Conservation (phyloP, 1,139 yeast genomes). For the Zygoascus sp. region DNA sequence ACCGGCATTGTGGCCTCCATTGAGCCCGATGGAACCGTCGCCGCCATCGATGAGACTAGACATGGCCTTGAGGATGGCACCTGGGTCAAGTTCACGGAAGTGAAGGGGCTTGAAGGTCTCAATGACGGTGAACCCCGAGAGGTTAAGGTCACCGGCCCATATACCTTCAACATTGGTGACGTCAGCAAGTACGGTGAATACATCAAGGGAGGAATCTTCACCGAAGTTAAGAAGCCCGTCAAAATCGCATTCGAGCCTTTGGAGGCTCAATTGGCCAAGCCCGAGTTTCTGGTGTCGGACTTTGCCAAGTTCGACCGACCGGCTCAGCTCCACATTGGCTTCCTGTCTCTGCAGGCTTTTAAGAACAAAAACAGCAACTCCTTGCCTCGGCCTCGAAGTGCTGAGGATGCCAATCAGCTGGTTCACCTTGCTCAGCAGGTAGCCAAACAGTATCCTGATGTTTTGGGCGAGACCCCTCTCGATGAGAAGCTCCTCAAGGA, state of each 20-base stretch:
- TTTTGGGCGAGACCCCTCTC: constrained; percentile 54
- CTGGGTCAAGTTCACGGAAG: constrained; percentile 82
- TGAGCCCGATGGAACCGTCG: constrained; percentile 84
- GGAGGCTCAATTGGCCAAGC: constrained; percentile 59
- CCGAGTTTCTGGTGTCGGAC: constrained; percentile 78
- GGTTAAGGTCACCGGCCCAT: constrained; percentile 87
- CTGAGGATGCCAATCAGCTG: constrained; percentile 68
- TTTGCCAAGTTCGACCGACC: constrained; percentile 94
- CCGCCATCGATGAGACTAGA: constrained; percentile 85
- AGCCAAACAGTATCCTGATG: constrained; percentile 53
- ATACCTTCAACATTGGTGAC: constrained; percentile 70
- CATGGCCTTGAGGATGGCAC: constrained; percentile 94
- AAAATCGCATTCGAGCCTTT: constrained; percentile 60
- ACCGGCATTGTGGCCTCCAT: constrained; percentile 85
- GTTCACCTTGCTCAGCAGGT: constrained; percentile 57
- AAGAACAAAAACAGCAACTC: constrained; percentile 54
- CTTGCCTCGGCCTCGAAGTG: constrained; percentile 74
- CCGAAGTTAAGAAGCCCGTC: constrained; percentile 84
- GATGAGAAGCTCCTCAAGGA: constrained; percentile 66
- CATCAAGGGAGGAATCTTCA: constrained; percentile 80
- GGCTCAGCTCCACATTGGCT: constrained; percentile 82
- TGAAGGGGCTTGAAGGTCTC: constrained; percentile 60
- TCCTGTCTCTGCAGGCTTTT: constrained; percentile 82
- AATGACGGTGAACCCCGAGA: constrained; percentile 70
- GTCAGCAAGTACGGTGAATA: constrained; percentile 58